These are phyloP conservation scores for Mycena metata DNA, from an alignment of 768 basidiomycete genomes.

Conservation along the genomic window DNA sequence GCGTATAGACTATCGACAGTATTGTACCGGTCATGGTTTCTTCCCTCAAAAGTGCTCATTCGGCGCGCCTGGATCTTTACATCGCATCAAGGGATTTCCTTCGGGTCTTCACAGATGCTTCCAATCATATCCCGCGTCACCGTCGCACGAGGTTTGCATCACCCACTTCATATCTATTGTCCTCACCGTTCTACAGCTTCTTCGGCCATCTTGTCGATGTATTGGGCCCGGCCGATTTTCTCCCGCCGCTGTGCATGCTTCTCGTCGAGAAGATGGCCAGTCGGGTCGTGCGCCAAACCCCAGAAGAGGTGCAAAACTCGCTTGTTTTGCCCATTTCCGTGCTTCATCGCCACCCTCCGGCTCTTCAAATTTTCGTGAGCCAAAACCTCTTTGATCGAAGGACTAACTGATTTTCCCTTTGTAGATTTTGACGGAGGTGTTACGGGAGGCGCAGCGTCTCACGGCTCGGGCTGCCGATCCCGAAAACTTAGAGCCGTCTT, in stretches of 20 bases:
- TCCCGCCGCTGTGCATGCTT: conserved; percentile 86
- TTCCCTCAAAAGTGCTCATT: conserved; percentile 74
- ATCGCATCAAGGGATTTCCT: conserved; percentile 85
- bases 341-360: conserved; percentile 65
- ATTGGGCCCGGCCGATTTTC: conserved; percentile 84
- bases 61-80: conserved; percentile 70
- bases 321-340: conserved; percentile 78
- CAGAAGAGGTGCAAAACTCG: conserved; percentile 69
- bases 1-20: conserved; percentile 89
- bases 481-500: conserved; percentile 53
- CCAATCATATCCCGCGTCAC: conserved; percentile 92
- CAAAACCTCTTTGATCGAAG: background rate
- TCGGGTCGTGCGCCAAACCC: conserved; percentile 72
- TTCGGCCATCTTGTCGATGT: conserved; percentile 89
- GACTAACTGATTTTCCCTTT: conserved; percentile 12
- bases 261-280: conserved; percentile 84
- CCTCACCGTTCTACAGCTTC: conserved; percentile 66
- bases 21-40: conserved; percentile 95
- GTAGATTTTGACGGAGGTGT: conserved; percentile 73
- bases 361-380: conserved; percentile 67
- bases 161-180: conserved; percentile 10
- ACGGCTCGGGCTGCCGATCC: conserved; percentile 57
- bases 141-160: conserved; percentile 81
- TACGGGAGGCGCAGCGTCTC: conserved; percentile 77
- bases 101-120: conserved; percentile 93